Evolutionary conservation across 768 basidiomycete genomes (phyloP).

Genomic region (Lyophyllum shimeji): DNA sequence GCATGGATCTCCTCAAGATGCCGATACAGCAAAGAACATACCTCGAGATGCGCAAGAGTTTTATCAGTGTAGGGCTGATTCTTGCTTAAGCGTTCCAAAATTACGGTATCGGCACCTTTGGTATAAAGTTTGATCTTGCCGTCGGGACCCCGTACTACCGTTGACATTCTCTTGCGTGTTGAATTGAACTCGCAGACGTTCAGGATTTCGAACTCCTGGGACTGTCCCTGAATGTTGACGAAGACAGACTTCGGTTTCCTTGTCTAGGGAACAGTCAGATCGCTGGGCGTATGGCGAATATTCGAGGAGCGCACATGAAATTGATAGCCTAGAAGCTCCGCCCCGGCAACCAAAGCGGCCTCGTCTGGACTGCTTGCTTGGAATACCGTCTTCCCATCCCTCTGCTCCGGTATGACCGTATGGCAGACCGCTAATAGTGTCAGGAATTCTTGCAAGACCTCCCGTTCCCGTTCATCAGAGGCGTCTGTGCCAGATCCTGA

Average conservation of each 20-base stretch:
- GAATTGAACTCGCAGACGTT: constrained; percentile 99
- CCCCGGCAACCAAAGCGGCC: constrained; percentile 92
- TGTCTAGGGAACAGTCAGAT: constrained; percentile 47
- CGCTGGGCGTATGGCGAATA: not conserved
- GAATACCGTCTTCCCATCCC: constrained; percentile 85
- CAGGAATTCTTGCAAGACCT: constrained; percentile 69
- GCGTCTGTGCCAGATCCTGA: constrained; percentile 30
- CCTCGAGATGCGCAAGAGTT: constrained; percentile 90
- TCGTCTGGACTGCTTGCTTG: constrained; percentile 99
- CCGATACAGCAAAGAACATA: constrained; percentile 28
- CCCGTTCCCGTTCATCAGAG: constrained; percentile 40
- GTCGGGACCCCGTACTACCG: constrained; percentile 81
- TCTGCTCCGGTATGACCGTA: constrained; percentile 94
- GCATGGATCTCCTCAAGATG: constrained; percentile 5
- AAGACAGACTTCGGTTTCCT: constrained; percentile 97
- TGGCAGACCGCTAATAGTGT: constrained; percentile 93
- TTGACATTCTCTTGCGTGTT: constrained; percentile 97
- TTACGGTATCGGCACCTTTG: constrained; percentile 98
- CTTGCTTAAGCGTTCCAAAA: constrained; percentile 87
- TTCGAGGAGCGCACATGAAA: constrained; percentile 72
- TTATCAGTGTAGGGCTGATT: constrained; percentile 83
- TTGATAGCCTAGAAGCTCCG: constrained; percentile 87
- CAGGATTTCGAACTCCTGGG: constrained; percentile 83
- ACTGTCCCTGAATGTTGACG: constrained; percentile 71
- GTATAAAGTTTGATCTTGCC: constrained; percentile 94